These are phyloP conservation scores for Xylariaceae sp. DNA, from an alignment of 2,329 filamentous ascomycete species.

Conservation along the genomic window DNA sequence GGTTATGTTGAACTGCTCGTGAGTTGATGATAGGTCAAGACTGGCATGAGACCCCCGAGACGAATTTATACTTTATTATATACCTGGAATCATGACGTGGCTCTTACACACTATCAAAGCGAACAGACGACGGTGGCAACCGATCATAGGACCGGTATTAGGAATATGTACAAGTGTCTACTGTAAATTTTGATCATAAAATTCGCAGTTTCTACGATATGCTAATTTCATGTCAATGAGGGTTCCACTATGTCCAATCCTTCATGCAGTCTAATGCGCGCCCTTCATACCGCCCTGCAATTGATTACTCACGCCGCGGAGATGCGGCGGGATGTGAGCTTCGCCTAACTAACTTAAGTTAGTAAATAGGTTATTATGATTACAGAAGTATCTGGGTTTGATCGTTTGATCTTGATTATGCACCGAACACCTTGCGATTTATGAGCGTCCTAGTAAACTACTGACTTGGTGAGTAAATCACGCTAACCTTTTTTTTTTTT, in stretches of 20 bases:
- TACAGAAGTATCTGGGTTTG: background rate
- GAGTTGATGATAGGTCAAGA: too few species aligned
- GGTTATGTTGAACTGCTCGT: too few species aligned
- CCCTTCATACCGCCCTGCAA: background rate
- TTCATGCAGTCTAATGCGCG: background rate
- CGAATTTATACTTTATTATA: too few species aligned
- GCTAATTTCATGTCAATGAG: background rate
- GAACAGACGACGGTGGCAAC: too few species aligned
- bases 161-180: too few species aligned
- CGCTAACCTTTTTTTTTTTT: too few species aligned
- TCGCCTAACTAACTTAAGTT: too few species aligned
- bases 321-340: background rate
- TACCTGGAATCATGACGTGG: too few species aligned
- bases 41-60: too few species aligned
- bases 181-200: background rate
- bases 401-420: background rate
- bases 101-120: too few species aligned
- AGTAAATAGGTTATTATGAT: background rate
- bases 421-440: background rate
- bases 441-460: background rate
- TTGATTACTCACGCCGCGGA: background rate
- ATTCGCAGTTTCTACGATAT: background rate
- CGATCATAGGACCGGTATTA: too few species aligned
- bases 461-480: too few species aligned
- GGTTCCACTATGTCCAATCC: background rate